Conservation (phyloP, 2,329 filamentous ascomycete species). For the Coniochaeta ligniaria region DNA sequence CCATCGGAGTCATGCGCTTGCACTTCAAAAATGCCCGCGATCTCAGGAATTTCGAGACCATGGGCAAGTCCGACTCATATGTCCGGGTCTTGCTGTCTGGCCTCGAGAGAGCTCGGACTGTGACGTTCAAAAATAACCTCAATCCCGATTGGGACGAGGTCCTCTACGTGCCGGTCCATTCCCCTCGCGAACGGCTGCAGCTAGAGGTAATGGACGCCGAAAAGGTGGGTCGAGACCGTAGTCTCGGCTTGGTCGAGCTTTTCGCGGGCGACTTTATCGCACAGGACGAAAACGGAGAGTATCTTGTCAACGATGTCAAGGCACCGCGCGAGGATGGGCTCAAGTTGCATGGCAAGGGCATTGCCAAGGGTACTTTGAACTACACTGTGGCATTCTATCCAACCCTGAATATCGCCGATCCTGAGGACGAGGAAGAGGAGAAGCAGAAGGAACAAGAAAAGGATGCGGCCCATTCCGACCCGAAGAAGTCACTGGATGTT, state of each 20-base stretch:
- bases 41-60: conserved; percentile 85
- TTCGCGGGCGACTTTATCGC: conserved; percentile 70
- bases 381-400: conserved; percentile 90
- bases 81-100: conserved; percentile 82
- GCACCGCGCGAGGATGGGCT: conserved; percentile 59
- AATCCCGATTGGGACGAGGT: conserved; percentile 96
- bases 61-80: conserved; percentile 97
- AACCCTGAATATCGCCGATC: conserved; percentile 78
- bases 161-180: conserved; percentile 87
- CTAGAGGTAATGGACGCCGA: conserved; percentile 97
- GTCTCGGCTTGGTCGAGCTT: conserved; percentile 75
- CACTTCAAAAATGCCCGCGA: conserved; percentile 80
- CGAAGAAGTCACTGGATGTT: conserved; percentile 22
- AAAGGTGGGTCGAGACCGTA: conserved; percentile 83
- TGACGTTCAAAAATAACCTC: conserved; percentile 93
- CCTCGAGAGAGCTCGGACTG: conserved; percentile 83
- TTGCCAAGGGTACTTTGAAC: conserved; percentile 70
- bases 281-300: conserved; percentile 75
- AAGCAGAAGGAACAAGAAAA: conserved; percentile 44
- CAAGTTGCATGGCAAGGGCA: conserved; percentile 63
- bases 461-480: conserved; percentile 9
- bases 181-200: conserved; percentile 70
- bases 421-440: conserved; percentile 76
- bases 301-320: conserved; percentile 71
- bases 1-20: conserved; percentile 90